phyloP scores from a whole-genome alignment of 208 protist species.

The Ichthyophonus hoferi region DNA sequence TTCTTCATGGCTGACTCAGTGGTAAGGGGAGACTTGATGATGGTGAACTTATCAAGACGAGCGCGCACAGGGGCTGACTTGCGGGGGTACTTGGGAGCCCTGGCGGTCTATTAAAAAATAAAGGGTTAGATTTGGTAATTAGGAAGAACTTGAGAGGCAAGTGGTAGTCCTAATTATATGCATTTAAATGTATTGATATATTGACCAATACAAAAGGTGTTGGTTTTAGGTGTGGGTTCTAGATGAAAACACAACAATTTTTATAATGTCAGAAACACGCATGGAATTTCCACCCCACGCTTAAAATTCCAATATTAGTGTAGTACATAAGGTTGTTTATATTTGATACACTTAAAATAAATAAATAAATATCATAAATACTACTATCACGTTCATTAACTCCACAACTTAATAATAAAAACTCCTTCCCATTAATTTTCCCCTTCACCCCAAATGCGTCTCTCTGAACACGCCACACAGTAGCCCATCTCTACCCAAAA shows the following conservation, averaged over 20 bases:
- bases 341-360: no score
- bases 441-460: neutral
- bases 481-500: neutral
- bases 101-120: conserved; percentile 61
- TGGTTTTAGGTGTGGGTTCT: no score
- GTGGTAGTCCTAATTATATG: no score
- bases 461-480: neutral
- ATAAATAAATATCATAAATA: neutral
- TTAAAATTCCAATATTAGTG: no score
- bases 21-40: conserved; percentile 93
- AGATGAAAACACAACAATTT: neutral
- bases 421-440: neutral
- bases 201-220: no score
- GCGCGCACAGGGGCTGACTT: neutral
- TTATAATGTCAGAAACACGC: neutral
- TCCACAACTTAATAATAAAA: neutral
- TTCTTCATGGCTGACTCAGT: conserved; percentile 98
- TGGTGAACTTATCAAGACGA: conserved; percentile 71
- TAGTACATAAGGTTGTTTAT: no score
- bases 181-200: no score
- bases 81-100: conserved; percentile 81
- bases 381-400: neutral
- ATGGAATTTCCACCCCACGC: no score
- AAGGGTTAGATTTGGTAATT: no score
- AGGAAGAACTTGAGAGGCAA: no score